Conservation (phyloP, 106 monocot species). For the Hemerocallis citrina region DNA sequence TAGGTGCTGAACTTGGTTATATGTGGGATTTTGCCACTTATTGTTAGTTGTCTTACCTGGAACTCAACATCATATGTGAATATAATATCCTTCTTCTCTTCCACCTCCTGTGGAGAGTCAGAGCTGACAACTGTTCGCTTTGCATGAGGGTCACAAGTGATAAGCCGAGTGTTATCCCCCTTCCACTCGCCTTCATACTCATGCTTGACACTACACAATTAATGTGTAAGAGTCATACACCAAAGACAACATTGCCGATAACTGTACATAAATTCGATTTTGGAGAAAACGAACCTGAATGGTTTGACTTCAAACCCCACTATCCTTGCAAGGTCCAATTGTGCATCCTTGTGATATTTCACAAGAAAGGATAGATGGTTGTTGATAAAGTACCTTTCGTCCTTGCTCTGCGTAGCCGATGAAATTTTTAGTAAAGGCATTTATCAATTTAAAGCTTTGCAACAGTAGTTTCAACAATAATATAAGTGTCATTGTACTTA, state of each 20-base stretch:
- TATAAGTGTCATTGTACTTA: conserved; percentile 28
- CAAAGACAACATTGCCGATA: background rate
- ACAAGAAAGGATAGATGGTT: conserved; percentile 93
- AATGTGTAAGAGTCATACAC: background rate
- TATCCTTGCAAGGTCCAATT: conserved; percentile 69
- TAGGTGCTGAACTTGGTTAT: background rate
- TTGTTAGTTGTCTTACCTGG: conserved; percentile 30
- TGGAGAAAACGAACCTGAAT: conserved; percentile 46
- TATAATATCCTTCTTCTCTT: conserved; percentile 71
- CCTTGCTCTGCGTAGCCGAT: conserved; percentile 53
- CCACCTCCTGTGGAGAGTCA: conserved; percentile 81
- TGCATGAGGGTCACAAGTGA: conserved; percentile 82
- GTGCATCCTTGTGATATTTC: conserved; percentile 81
- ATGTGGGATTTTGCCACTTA: background rate
- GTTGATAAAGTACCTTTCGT: conserved; percentile 74
- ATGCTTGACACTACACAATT: conserved; percentile 78
- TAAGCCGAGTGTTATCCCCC: conserved; percentile 60
- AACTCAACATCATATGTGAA: conserved; percentile 95
- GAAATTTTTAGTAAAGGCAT: background rate
- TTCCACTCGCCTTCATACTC: conserved; percentile 81
- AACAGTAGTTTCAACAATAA: background rate
- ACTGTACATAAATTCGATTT: background rate
- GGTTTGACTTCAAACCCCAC: conserved; percentile 95
- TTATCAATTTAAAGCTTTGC: background rate
- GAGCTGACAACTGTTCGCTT: conserved; percentile 63